These are phyloP conservation scores for Aspergillus niger DNA, from an alignment of 2,329 filamentous ascomycete genomes.

Conservation along the genomic window DNA sequence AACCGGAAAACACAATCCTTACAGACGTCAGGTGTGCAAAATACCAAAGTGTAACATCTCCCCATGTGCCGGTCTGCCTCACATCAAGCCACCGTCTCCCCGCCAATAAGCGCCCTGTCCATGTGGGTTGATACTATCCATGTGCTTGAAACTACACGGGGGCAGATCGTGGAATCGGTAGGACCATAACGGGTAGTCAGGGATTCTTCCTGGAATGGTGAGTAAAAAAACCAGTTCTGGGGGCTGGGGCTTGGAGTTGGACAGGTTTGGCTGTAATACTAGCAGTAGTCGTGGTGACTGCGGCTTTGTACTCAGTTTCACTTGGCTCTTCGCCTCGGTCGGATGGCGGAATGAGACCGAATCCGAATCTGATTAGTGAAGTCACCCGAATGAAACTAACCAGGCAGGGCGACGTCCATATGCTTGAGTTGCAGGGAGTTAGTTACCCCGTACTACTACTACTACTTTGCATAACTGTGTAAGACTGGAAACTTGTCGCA, in stretches of 20 bases:
- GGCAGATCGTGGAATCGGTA: background rate
- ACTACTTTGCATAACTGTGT: background rate
- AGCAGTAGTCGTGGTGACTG: background rate
- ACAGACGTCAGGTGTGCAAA: background rate
- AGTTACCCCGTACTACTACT: background rate
- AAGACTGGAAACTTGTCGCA: background rate
- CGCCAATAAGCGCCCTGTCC: constrained; percentile 1
- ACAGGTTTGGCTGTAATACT: too few relatives aligned
- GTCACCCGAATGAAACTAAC: background rate
- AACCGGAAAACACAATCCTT: background rate
- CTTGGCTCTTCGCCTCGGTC: background rate
- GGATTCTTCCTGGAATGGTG: background rate
- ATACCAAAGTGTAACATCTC: background rate
- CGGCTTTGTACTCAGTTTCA: background rate
- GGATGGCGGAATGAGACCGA: background rate
- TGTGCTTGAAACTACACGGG: constrained; percentile 1
- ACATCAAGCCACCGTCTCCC: background rate
- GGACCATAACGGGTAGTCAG: background rate
- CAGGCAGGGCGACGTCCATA: background rate
- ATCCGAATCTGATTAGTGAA: background rate
- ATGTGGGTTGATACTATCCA: constrained; percentile 1
- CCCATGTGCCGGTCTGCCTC: constrained; percentile 6
- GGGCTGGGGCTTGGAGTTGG: background rate
- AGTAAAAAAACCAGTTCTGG: background rate
- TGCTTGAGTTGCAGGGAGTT: background rate